Evolutionary conservation across 306 rosid genomes (phyloP), one percentile per base, ranked within the genome.

Genomic region (Ammopiptanthus mongolicus): DNA sequence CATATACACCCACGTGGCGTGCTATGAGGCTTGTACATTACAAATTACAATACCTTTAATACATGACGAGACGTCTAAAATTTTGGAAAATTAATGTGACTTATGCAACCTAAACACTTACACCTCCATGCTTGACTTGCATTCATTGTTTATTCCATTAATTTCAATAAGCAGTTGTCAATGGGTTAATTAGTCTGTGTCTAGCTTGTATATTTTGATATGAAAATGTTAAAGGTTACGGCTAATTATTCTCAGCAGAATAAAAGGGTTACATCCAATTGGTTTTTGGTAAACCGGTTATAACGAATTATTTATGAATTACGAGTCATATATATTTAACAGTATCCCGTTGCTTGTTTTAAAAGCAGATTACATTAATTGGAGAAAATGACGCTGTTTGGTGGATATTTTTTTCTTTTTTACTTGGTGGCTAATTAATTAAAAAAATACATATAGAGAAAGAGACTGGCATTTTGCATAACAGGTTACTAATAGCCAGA

Each of bases 1-100:
- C 69, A 59, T 61, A 53, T 62, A 67, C 67, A 33, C 22, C 64
- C 71, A 80, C 69, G 86, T 82, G 86, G 74, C 85, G 29, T 44
- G 15, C 58, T 71, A 5, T 23, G 29, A 69, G 41, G 36, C 66
- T 17, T 31, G 2, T 37, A 28, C 13, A 62, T 25, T 52, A 47
- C 65, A 51, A 44, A 15, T n/a, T 52, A 47, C 70, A 51, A 52
- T 12, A 10, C 80, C 69, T 64, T 57, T 57, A 51, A 33, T 29
- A 67, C 14, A 41, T 41, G 65, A 69, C 39, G 74, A 79, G 73
- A 79, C 73, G 53, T 79, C 68, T 72, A 4, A 44, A 56, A 64
- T 42, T 39, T 61, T 58, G 39, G 75, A 56, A 76, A 41, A 18
- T 76, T 64, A 76, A 46, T 65, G 77, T 65, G 75, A 70, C 85